These are phyloP conservation scores for Phytophthora nicotianae DNA, from an alignment of 352 stramenopile genomes.

Conservation along the genomic window DNA sequence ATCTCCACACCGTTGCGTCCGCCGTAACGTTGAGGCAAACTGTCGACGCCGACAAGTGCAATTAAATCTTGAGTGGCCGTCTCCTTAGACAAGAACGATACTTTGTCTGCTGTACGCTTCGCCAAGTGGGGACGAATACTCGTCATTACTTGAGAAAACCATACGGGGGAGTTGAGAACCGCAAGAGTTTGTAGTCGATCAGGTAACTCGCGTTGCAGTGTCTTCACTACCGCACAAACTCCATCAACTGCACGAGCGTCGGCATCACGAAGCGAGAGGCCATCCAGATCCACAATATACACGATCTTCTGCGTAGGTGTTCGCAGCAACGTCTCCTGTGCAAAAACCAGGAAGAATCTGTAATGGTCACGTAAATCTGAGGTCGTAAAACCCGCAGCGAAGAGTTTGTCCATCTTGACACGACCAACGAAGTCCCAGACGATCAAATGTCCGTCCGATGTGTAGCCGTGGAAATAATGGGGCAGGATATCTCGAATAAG, in stretches of 20 bases:
- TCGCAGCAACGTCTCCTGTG: constrained; percentile 69
- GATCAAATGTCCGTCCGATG: constrained; percentile 63
- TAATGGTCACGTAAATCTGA: constrained; percentile 76
- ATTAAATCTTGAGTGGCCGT: constrained; percentile 54
- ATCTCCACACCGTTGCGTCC: constrained; percentile 78
- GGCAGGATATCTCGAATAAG: constrained; percentile 73
- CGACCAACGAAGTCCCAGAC: constrained; percentile 82
- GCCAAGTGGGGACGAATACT: constrained; percentile 54
- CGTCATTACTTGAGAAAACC: constrained; percentile 85
- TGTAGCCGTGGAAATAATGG: constrained; percentile 83
- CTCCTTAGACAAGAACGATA: constrained; percentile 59
- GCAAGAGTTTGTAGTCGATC: constrained; percentile 64
- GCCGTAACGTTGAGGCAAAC: constrained; percentile 72
- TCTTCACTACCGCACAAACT: constrained; percentile 55
- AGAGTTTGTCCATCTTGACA: constrained; percentile 79
- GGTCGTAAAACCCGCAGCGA: constrained; percentile 71
- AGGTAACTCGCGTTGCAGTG: constrained; percentile 65
- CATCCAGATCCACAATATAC: constrained; percentile 82
- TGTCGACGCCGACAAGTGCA: constrained; percentile 70
- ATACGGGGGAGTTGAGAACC: constrained; percentile 75
- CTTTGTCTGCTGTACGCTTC: constrained; percentile 72
- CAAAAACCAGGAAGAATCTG: constrained; percentile 79
- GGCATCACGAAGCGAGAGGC: constrained; percentile 68
- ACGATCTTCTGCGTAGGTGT: constrained; percentile 66
- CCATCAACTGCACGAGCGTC: constrained; percentile 75